Base-by-base conservation (phyloP, 2,329 filamentous ascomycete species). In the Aspergillus sp. region DNA sequence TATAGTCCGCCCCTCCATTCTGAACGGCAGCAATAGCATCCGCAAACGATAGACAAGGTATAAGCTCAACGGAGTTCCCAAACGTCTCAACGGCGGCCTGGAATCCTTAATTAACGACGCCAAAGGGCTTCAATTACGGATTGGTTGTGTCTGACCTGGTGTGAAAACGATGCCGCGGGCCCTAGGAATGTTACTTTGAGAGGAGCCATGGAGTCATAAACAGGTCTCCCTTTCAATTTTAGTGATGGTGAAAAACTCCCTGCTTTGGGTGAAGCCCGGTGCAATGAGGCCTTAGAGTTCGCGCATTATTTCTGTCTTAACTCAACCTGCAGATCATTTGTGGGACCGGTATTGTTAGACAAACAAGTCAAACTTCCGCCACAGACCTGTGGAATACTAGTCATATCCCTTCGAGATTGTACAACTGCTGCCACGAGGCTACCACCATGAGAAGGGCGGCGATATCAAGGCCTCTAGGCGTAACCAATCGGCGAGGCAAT, bases 1-100 rank as follows among this genome's bases (percentile, higher is more conserved):
- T 95, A 56, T 87, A 87, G 52, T 83, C 76, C 0, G 85, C 85
- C 45, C 78, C 71, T 57, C 84, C 82, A 39, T 81, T 80, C 69
- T 96, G 91, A 5, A 96, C 89, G 15, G 86, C 82, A 51, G 87
- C 81, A 73, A 97, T 96, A 66, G 96, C 86, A 70, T 95, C 91
- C 33, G 70, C 69, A 58, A 78, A 79, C 15, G 70, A 74, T 30
- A 71, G 44, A 33, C 73, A 64, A 2, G 76, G 74, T 8, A 68
- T 59, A 30, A 78, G 61, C 17, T 69, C 64, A 22, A 67, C 66
- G 4, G 66, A 66, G 45, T 64, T 54, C n/a, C 76, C 70, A 60
- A 85, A 85, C 57, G 74, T 73, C 64, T 79, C 75, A 54, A 86
- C 76, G 3, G 84, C 77, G 39, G 84, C 83, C 82, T 86, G 68